Evolutionary conservation across 2,329 filamentous ascomycete species (phyloP), one percentile per base, ranked within the genome.

Genomic region (Eutypa lata): DNA sequence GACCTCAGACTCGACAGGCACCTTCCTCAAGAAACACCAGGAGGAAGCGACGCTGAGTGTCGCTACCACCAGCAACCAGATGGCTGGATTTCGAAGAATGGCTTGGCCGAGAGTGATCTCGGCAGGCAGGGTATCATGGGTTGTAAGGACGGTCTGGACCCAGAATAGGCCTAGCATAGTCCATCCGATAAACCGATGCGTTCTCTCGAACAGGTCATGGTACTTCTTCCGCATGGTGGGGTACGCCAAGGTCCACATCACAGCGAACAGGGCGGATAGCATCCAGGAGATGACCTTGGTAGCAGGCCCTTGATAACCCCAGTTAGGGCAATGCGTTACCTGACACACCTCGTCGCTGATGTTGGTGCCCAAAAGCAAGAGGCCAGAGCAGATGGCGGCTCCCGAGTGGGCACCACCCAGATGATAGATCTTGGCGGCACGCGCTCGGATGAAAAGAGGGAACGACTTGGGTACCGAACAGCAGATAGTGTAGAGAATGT

Each of bases 101-200:
- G 71, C 68, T 7, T 56, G 53, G 18, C 74, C 74, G 16, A 77
- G 65, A 8, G 67, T 58, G 2, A 57, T 42, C 18, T 49, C 48
- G 11, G 24, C 40, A n/a, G 53, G 49, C 40, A 51, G 66, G 37
- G 75, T 67, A 33, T 76, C 72, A 48, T 78, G 70, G n/a, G 76
- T 71, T 33, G 81, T 71, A 10, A 89, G 70, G 42, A 89, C 65
- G 8, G 80, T 76, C 54, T 88, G 80, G 0, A 72, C 76, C 80
- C 88, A 88, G 64, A 91, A 86, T 31, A 90, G 70, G 2, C 71
- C 74, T 6, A 91, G 73, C 10, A 82, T 76, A 11, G 78, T 75
- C 88, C 88, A 91, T n/a, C 87, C 88, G 5, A 79, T 79, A 67
- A 88, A 91, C 47, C 88, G 85, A 69, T 91, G 89, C 46, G 80